A percentile compares a stretch with the other conserved stretches of the same genome.
These are phyloP conservation scores for Fragaria iinumae DNA, from an alignment of 306 rosid genomes.

Conservation along the genomic window DNA sequence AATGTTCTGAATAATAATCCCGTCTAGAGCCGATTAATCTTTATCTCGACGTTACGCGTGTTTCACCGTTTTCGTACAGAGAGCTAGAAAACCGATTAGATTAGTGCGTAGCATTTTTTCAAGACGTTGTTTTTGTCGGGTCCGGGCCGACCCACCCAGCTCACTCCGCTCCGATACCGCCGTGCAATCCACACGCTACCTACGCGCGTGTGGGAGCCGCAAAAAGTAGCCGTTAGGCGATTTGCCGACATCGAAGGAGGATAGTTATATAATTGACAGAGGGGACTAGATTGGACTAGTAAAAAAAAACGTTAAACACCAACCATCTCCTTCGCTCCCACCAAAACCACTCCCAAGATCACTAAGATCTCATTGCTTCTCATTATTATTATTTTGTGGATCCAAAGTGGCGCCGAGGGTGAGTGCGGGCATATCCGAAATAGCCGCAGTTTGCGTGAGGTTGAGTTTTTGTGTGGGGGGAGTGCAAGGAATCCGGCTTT, in stretches of 20 bases:
- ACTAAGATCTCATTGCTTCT: background rate
- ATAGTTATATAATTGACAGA: background rate
- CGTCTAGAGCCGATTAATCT: too few species aligned
- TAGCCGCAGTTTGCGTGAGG: constrained; percentile 11
- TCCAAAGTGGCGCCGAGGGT: background rate
- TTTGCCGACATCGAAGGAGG: constrained; percentile 39
- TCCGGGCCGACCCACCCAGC: background rate
- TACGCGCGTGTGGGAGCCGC: background rate
- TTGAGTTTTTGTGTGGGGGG: constrained; percentile 13
- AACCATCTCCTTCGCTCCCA: background rate
- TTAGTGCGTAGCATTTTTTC: too few species aligned
- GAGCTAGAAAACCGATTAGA: too few species aligned
- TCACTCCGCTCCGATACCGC: background rate
- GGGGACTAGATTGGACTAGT: background rate
- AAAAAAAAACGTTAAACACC: background rate
- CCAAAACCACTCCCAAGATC: background rate
- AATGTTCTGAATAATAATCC: too few species aligned
- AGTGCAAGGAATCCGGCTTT: constrained; percentile 3
- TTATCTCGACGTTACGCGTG: too few species aligned
- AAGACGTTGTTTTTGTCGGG: background rate
- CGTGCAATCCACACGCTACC: background rate
- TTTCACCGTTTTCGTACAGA: too few species aligned
- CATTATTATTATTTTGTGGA: too few species aligned
- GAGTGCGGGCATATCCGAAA: background rate
- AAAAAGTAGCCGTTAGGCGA: constrained; percentile 45